phyloP scores from a whole-genome alignment of 2,329 filamentous ascomycete genomes.

The Pseudogymnoascus sp. region DNA sequence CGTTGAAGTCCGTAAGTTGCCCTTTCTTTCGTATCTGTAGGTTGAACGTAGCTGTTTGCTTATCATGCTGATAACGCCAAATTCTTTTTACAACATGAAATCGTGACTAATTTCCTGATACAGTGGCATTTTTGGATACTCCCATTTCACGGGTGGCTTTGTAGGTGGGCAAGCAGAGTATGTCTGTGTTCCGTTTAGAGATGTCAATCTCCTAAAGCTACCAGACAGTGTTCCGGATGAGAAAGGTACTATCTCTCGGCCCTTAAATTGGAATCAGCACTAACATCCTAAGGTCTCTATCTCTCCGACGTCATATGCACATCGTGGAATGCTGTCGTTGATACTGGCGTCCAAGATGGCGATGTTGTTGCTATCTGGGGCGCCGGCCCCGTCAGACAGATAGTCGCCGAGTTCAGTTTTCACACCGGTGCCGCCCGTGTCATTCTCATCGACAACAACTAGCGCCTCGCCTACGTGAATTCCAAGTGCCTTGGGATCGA shows the following conservation, averaged over 20 bases:
- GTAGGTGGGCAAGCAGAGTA: conserved; percentile 62
- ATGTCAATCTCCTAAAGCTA: conserved; percentile 55
- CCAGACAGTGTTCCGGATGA: conserved; percentile 61
- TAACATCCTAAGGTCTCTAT: conserved; percentile 39
- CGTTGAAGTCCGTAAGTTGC: conserved; percentile 53
- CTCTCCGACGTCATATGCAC: conserved; percentile 57
- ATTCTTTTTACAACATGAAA: no score
- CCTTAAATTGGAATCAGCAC: neutral
- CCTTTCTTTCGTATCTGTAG: no score
- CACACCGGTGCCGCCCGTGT: conserved; percentile 52
- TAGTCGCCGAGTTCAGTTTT: conserved; percentile 50
- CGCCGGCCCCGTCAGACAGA: conserved; percentile 57
- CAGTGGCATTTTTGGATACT: conserved; percentile 47
- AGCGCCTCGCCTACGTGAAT: conserved; percentile 49
- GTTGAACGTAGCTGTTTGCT: no score
- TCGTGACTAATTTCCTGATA: no score
- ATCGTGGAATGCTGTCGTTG: conserved; percentile 56
- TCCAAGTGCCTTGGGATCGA: conserved; percentile 58
- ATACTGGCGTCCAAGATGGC: conserved; percentile 55
- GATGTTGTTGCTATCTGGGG: conserved; percentile 60
- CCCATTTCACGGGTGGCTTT: conserved; percentile 57
- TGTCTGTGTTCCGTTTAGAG: conserved; percentile 56
- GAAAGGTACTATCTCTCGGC: conserved; percentile 32
- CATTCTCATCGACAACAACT: conserved; percentile 51
- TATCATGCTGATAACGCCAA: no score